Evolutionary conservation across 371 early-diverging fungal genomes (phyloP).

Genomic region (Mortierella sp.): DNA sequence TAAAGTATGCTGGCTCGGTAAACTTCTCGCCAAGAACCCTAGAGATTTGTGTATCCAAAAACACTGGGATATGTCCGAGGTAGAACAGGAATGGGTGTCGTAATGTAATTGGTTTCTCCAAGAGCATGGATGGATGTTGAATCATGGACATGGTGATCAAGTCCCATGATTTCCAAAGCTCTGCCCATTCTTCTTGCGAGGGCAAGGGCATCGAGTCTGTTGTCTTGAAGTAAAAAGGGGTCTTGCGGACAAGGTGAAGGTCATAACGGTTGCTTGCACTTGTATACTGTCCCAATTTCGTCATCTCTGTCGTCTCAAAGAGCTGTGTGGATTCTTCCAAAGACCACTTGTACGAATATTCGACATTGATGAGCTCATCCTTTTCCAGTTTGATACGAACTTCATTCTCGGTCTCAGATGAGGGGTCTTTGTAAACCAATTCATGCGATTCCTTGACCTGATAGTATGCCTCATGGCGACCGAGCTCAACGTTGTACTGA

Average conservation of each 20-base stretch:
- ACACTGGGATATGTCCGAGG: slow-evolving; percentile 90
- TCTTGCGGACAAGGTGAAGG: slow-evolving; percentile 80
- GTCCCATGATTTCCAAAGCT: slow-evolving; percentile 90
- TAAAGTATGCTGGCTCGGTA: slow-evolving; percentile 73
- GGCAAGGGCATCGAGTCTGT: slow-evolving; percentile 37
- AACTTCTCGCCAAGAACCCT: slow-evolving; percentile 66
- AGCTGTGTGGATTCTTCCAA: slow-evolving; percentile 69
- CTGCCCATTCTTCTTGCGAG: slow-evolving; percentile 73
- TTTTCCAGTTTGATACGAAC: slow-evolving; percentile 62
- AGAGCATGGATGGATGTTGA: slow-evolving; percentile 63
- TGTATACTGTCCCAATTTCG: slow-evolving; percentile 70
- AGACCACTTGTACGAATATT: slow-evolving; percentile 90
- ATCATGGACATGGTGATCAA: slow-evolving; percentile 73
- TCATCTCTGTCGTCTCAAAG: slow-evolving; percentile 67
- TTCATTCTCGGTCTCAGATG: slow-evolving; percentile 20
- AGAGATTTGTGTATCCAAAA: slow-evolving; percentile 87
- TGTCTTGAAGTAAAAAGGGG: slow-evolving; percentile 70
- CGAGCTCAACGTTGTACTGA: slow-evolving; percentile 77
- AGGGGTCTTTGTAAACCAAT: slow-evolving; percentile 59
- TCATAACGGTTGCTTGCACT: slow-evolving; percentile 74
- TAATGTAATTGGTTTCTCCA: slow-evolving; percentile 82
- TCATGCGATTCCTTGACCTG: slow-evolving; percentile 65
- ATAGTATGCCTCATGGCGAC: slow-evolving; percentile 88
- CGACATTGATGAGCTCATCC: slow-evolving; percentile 90
- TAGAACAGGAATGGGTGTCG: slow-evolving; percentile 94